phyloP scores from a whole-genome alignment of 2,329 filamentous ascomycete genomes.

The Hypoxylon sp. region DNA sequence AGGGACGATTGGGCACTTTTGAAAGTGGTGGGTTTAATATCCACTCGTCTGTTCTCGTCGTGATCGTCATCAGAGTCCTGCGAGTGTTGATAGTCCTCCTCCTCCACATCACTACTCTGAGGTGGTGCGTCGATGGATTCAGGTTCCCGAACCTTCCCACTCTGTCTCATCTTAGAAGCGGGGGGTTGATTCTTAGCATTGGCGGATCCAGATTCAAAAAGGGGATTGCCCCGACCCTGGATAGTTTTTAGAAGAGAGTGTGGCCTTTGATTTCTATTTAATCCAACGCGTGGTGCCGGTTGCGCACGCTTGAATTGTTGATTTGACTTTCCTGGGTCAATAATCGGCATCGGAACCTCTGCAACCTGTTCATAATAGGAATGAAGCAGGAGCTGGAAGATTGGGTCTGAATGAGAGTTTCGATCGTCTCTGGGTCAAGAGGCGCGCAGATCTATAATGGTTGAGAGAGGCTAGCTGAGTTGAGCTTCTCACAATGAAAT shows the following conservation, averaged over 20 bases:
- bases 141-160: conserved; percentile 37
- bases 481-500: conserved; percentile 17
- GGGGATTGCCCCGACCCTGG: conserved; percentile 19
- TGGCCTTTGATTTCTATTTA: conserved; percentile 33
- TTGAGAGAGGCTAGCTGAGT: conserved; percentile 4
- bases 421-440: neutral
- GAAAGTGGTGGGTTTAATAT: conserved; percentile 56
- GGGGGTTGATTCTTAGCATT: conserved; percentile 9
- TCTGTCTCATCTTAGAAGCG: conserved; percentile 31
- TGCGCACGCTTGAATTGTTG: neutral
- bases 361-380: neutral
- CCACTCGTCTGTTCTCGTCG: conserved; percentile 46
- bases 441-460: conserved; percentile 2
- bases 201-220: conserved; percentile 12
- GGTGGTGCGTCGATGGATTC: conserved; percentile 47
- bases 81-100: conserved; percentile 37
- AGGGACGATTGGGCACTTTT: conserved; percentile 7
- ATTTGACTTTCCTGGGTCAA: neutral
- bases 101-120: conserved; percentile 47
- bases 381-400: neutral
- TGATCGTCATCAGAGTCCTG: conserved; percentile 48
- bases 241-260: conserved; percentile 32
- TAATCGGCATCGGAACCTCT: conserved; percentile 23
- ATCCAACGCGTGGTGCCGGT: conserved; percentile 28
- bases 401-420: conserved; percentile 1